Evolutionary conservation across 139 green algal species (phyloP).

Genomic region (Nannochloris sp.): DNA sequence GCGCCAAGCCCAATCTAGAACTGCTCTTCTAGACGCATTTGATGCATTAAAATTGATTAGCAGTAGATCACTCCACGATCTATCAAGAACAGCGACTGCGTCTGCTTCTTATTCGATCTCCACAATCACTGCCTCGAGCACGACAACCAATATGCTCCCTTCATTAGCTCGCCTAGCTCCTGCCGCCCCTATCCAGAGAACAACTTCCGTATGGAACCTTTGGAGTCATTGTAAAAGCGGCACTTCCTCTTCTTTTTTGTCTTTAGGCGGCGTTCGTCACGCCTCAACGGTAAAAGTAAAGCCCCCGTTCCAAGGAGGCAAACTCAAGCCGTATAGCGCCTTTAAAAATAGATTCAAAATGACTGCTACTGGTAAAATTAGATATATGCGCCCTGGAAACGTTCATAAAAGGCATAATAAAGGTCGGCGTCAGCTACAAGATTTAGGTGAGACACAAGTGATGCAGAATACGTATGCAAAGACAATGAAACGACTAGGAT

Average conservation of each 20-base stretch:
- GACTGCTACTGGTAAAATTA: slow-evolving; percentile 26
- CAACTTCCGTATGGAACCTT: too few species aligned
- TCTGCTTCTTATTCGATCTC: background rate
- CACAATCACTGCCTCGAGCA: too few species aligned
- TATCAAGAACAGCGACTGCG: background rate
- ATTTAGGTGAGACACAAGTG: slow-evolving; percentile 7
- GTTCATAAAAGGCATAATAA: slow-evolving; percentile 46
- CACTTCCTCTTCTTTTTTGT: too few species aligned
- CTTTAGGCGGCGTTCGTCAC: background rate
- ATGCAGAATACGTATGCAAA: slow-evolving; percentile 24
- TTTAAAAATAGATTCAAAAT: slow-evolving; percentile 41
- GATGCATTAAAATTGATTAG: too few species aligned
- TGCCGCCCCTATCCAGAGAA: too few species aligned
- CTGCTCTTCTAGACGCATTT: too few species aligned
- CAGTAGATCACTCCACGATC: too few species aligned
- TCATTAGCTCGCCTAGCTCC: too few species aligned
- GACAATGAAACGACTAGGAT: slow-evolving; percentile 27
- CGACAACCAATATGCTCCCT: too few species aligned
- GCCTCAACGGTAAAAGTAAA: slow-evolving; percentile 7
- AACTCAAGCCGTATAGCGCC: slow-evolving; percentile 40
- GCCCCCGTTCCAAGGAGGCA: slow-evolving; percentile 23
- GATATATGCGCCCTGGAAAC: slow-evolving; percentile 21
- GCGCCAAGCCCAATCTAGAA: too few species aligned
- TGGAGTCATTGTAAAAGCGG: too few species aligned
- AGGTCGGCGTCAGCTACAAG: slow-evolving; percentile 1